Evolutionary conservation across 148 eudicot genomes (phyloP).

Genomic region (Polygonum aviculare): DNA sequence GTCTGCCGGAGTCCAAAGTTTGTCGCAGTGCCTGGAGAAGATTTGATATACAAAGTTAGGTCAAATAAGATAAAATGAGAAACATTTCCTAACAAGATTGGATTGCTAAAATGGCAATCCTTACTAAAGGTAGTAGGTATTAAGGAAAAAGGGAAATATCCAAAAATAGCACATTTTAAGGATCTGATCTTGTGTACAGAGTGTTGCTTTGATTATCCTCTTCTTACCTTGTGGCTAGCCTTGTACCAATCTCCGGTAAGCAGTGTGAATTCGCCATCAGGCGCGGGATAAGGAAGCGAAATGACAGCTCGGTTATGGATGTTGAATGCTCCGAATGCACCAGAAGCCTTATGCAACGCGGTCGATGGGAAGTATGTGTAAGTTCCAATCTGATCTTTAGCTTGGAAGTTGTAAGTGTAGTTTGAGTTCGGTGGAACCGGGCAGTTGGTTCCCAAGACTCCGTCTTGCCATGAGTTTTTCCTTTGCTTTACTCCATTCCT

Average conservation of each 20-base stretch:
- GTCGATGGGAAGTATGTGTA: slow-evolving; percentile 92
- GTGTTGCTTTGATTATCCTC: background rate
- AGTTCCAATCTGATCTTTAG: slow-evolving; percentile 93
- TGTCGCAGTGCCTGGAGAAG: slow-evolving; percentile 44
- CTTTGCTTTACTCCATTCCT: slow-evolving; percentile 99
- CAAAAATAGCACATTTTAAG: too few species aligned
- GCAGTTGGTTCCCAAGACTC: slow-evolving; percentile 91
- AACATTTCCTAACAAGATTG: too few species aligned
- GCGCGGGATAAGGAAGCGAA: slow-evolving; percentile 67
- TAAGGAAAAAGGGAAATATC: too few species aligned
- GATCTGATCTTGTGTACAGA: background rate
- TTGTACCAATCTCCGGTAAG: slow-evolving; percentile 90
- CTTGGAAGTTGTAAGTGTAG: slow-evolving; percentile 78
- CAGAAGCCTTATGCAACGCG: slow-evolving; percentile 67
- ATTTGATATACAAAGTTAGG: background rate
- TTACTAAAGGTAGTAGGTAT: too few species aligned
- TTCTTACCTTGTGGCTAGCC: slow-evolving; percentile 57
- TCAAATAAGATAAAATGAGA: too few species aligned
- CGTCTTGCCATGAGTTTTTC: slow-evolving; percentile 99
- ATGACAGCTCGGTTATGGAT: slow-evolving; percentile 71
- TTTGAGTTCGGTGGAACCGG: slow-evolving; percentile 73
- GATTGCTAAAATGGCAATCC: too few species aligned
- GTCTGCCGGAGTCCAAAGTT: slow-evolving; percentile 62
- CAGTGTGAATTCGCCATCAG: slow-evolving; percentile 67
- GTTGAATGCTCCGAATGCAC: slow-evolving; percentile 88